Evolutionary conservation across 2,329 filamentous ascomycete genomes (phyloP).

Genomic region (Mariannaea sp.): DNA sequence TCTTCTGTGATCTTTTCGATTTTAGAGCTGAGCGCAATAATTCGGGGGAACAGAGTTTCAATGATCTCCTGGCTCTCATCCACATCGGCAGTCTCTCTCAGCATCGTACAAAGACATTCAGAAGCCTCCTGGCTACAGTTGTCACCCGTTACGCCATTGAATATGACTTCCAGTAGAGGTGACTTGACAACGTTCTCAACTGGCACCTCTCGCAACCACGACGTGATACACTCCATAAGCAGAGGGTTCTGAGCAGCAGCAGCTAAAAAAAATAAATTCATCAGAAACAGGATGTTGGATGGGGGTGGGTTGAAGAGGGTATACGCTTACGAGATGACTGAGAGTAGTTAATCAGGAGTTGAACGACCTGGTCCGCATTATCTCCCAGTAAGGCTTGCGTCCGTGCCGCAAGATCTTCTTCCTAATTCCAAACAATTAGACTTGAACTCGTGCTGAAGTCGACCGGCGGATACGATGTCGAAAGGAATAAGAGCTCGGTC

Average conservation of each 20-base stretch:
- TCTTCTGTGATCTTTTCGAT: conserved; percentile 76
- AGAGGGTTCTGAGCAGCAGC: conserved; percentile 84
- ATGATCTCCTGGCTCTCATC: conserved; percentile 87
- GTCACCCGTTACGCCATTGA: conserved; percentile 76
- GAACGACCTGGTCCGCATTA: conserved; percentile 86
- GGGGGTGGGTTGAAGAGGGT: too few relatives aligned
- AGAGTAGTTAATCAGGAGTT: conserved; percentile 85
- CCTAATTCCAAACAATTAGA: conserved; percentile 65
- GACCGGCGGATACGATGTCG: conserved; percentile 44
- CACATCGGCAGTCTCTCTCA: conserved; percentile 89
- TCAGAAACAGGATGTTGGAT: conserved; percentile 22
- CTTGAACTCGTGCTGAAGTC: conserved; percentile 42
- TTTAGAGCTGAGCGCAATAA: conserved; percentile 76
- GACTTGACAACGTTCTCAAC: conserved; percentile 83
- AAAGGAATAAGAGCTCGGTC: conserved; percentile 43
- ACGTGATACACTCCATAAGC: conserved; percentile 92
- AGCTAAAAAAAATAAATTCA: conserved; percentile 54
- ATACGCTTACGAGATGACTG: conserved; percentile 81
- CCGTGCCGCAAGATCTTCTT: conserved; percentile 88
- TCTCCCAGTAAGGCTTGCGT: conserved; percentile 89
- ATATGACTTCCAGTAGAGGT: conserved; percentile 78
- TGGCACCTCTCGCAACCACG: conserved; percentile 93
- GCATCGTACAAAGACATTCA: conserved; percentile 90
- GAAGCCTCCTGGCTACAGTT: conserved; percentile 84
- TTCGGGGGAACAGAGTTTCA: conserved; percentile 77